These are phyloP conservation scores for Gossypium mustelinum DNA, from an alignment of 345 rosid species.

Conservation along the genomic window DNA sequence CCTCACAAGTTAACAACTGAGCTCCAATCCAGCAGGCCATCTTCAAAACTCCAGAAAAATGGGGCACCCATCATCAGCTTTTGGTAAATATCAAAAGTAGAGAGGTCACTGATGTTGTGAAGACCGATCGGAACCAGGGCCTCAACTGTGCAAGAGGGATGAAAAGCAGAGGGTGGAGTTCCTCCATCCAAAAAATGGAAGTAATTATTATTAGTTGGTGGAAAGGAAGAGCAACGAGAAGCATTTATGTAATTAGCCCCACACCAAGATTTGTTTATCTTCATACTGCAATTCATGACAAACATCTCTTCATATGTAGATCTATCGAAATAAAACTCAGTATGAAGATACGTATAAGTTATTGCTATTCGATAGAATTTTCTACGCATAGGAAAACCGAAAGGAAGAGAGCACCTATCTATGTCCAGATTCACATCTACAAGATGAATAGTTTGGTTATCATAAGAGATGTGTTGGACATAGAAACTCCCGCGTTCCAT, in stretches of 20 bases:
- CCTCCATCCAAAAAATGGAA: background rate
- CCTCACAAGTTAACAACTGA: no score
- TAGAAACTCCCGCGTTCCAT: background rate
- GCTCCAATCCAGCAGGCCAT: no score
- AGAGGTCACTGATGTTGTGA: background rate
- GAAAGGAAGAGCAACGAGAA: background rate
- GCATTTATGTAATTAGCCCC: background rate
- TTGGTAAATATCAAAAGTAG: background rate
- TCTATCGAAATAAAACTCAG: no score
- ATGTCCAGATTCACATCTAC: background rate
- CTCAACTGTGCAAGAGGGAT: background rate
- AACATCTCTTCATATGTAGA: background rate
- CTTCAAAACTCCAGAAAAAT: no score
- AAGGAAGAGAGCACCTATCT: background rate
- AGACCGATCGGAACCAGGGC: background rate
- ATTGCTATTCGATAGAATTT: background rate
- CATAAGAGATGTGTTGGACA: background rate
- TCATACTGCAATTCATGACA: background rate
- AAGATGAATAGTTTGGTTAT: background rate
- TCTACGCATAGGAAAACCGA: background rate
- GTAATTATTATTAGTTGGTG: background rate
- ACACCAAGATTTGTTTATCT: background rate
- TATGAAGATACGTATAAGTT: background rate
- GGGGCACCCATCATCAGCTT: background rate
- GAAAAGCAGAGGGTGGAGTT: background rate